Conservation (phyloP, 495 filamentous ascomycete genomes). For the Parathielavia hyrcaniae region DNA sequence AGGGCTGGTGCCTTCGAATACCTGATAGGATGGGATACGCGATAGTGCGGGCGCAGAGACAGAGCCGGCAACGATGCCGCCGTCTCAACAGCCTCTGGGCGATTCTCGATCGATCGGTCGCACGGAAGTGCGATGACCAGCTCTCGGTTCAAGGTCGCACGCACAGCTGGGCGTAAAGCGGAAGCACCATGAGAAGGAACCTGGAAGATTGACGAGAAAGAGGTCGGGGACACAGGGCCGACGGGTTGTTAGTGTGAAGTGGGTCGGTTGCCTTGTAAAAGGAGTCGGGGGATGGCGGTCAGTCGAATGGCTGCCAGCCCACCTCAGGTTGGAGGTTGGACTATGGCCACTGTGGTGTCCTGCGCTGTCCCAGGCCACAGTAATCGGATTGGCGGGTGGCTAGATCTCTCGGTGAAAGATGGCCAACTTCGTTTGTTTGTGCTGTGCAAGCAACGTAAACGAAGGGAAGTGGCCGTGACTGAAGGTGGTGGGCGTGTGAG, state of each 20-base stretch:
- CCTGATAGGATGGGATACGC: neutral
- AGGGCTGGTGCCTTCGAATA: neutral
- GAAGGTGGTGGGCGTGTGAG: neutral
- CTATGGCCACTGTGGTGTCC: neutral
- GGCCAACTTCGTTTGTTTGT: neutral
- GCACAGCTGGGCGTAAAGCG: slow-evolving; percentile 13
- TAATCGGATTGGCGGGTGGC: too few relatives aligned
- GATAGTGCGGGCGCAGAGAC: neutral
- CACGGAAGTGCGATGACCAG: neutral
- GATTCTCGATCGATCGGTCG: neutral
- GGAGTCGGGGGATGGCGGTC: slow-evolving; percentile 7
- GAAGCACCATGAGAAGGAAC: slow-evolving; percentile 22
- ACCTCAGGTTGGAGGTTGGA: slow-evolving; percentile 9
- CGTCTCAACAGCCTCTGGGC: neutral
- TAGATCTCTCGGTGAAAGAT: neutral
- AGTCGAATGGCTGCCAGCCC: slow-evolving; percentile 3
- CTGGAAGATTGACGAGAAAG: slow-evolving; percentile 8
- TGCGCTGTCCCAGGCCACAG: neutral
- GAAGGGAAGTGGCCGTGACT: neutral
- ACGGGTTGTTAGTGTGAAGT: neutral
- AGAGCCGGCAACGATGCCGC: neutral
- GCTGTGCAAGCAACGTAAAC: neutral
- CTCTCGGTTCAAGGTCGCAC: slow-evolving; percentile 22
- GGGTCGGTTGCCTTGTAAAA: neutral
- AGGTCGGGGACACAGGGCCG: neutral